phyloP scores from a whole-genome alignment of 2,329 filamentous ascomycete genomes.

The Pseudocercospora eumusae region DNA sequence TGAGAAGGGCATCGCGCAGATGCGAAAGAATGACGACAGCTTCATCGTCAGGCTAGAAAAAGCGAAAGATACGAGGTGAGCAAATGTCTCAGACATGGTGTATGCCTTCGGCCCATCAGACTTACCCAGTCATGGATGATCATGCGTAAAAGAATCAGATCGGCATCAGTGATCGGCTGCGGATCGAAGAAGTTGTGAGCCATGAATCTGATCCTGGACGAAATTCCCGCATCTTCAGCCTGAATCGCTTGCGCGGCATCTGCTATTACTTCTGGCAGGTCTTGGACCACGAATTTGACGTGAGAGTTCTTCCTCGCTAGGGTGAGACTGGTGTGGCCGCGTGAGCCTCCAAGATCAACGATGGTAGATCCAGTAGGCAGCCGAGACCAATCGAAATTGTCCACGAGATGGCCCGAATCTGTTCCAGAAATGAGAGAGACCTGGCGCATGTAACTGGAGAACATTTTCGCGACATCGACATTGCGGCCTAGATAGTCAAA shows the following conservation, averaged over 20 bases:
- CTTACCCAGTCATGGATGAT: constrained; percentile 27
- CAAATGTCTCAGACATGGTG: too few species aligned
- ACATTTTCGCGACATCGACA: too few species aligned
- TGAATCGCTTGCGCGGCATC: constrained; percentile 2
- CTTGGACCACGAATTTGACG: constrained; percentile 17
- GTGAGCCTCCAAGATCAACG: constrained; percentile 10
- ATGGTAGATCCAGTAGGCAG: too few species aligned
- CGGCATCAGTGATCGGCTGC: constrained; percentile 32
- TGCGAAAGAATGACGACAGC: constrained; percentile 25
- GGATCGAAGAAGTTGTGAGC: constrained; percentile 34
- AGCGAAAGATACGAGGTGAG: too few species aligned
- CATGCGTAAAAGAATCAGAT: constrained; percentile 29
- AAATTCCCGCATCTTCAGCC: background rate
- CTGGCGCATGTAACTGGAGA: too few species aligned
- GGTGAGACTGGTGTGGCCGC: constrained; percentile 26
- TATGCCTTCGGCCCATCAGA: too few species aligned
- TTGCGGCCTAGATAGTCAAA: too few species aligned
- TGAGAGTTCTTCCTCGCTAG: constrained; percentile 12
- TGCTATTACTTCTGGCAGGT: background rate
- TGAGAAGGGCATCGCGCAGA: constrained; percentile 24
- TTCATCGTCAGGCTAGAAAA: constrained; percentile 20
- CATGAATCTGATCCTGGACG: constrained; percentile 11
- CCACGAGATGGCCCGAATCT: too few species aligned
- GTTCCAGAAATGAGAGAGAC: too few species aligned
- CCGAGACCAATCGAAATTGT: too few species aligned